These are phyloP conservation scores for Stachybotrys chlorohalonatus DNA, from an alignment of 2,329 filamentous ascomycete species.

Conservation along the genomic window DNA sequence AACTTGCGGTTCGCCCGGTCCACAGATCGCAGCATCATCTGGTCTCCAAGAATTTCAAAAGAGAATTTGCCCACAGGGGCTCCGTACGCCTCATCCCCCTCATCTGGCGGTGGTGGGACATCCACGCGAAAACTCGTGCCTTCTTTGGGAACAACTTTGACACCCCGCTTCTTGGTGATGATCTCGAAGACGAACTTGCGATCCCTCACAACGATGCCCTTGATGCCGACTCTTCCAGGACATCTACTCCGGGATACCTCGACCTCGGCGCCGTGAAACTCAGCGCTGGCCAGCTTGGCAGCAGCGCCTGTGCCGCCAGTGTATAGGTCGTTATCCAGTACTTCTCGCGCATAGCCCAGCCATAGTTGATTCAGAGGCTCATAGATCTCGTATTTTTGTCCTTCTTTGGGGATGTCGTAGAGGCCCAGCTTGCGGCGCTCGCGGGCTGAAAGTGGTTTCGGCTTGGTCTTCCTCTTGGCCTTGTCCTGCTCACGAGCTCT, in stretches of 20 bases:
- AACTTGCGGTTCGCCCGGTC: slow-evolving; percentile 90
- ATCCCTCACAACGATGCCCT: slow-evolving; percentile 83
- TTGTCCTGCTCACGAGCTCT: slow-evolving; percentile 38
- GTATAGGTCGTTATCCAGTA: slow-evolving; percentile 56
- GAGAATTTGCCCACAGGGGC: slow-evolving; percentile 36
- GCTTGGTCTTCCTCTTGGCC: slow-evolving; percentile 40
- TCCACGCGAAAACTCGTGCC: slow-evolving; percentile 75
- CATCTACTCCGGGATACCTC: slow-evolving; percentile 78
- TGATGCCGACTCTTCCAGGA: slow-evolving; percentile 70
- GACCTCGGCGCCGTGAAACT: slow-evolving; percentile 80
- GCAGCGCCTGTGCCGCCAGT: slow-evolving; percentile 50
- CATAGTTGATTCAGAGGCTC: slow-evolving; percentile 70
- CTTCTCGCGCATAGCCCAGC: slow-evolving; percentile 75
- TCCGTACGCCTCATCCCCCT: slow-evolving; percentile 5
- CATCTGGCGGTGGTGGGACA: slow-evolving; percentile 37
- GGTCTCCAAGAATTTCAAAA: slow-evolving; percentile 81
- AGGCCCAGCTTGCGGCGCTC: slow-evolving; percentile 66
- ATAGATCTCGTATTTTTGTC: slow-evolving; percentile 61
- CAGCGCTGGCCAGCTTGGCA: slow-evolving; percentile 72
- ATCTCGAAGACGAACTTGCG: slow-evolving; percentile 80
- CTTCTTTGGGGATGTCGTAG: slow-evolving; percentile 62
- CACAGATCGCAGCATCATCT: slow-evolving; percentile 73
- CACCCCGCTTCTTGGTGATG: slow-evolving; percentile 58
- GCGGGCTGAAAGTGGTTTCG: slow-evolving; percentile 66
- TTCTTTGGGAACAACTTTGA: slow-evolving; percentile 84